Percentiles rank a stretch among this genome's conserved stretches.
These are phyloP conservation scores for Endocalyx cinctus DNA, from an alignment of 2,329 filamentous ascomycete genomes.

Conservation along the genomic window DNA sequence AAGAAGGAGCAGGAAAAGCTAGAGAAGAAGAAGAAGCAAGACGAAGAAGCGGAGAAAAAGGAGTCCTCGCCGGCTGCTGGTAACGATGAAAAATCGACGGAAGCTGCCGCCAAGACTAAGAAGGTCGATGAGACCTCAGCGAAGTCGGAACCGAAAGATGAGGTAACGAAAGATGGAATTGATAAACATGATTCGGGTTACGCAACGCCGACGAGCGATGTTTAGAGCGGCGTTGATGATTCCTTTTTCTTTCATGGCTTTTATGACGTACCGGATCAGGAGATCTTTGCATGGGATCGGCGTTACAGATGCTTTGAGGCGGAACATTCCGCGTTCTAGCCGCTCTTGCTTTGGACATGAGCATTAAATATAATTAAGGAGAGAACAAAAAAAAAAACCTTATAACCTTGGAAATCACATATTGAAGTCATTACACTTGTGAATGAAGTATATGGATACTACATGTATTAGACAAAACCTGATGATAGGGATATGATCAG, in stretches of 20 bases:
- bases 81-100: slow-evolving; percentile 40
- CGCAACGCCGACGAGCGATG: slow-evolving; percentile 17
- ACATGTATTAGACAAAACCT: too few relatives aligned
- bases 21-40: slow-evolving; percentile 38
- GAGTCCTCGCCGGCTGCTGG: too few relatives aligned
- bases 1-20: slow-evolving; percentile 42
- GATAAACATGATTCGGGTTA: too few relatives aligned
- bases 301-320: neutral
- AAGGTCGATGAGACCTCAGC: slow-evolving; percentile 8
- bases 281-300: neutral
- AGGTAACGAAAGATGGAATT: neutral
- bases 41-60: slow-evolving; percentile 36
- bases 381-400: too few relatives aligned
- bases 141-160: neutral
- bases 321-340: too few relatives aligned
- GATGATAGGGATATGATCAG: too few relatives aligned
- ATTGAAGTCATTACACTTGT: too few relatives aligned
- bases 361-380: too few relatives aligned
- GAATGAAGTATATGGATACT: too few relatives aligned
- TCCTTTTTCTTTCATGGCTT: neutral
- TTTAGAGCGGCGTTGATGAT: slow-evolving; percentile 10
- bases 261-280: slow-evolving; percentile 1
- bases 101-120: slow-evolving; percentile 30
- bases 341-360: too few relatives aligned
- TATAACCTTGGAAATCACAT: too few relatives aligned